Evolutionary conservation across 2,329 filamentous ascomycete species (phyloP).

Genomic region (Triangularia verruculosa): DNA sequence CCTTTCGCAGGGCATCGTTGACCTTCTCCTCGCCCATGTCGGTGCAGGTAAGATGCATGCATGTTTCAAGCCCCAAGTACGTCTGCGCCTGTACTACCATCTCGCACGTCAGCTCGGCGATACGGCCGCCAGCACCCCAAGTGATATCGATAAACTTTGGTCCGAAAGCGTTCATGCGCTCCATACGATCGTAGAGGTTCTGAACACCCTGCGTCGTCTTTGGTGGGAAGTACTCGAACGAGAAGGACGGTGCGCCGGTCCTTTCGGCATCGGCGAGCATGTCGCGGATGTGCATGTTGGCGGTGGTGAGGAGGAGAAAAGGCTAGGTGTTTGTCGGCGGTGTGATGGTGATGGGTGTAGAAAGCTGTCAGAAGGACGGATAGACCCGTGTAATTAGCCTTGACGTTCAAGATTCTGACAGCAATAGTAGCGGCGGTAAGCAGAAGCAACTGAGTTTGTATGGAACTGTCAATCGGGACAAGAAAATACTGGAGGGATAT

Average conservation of each 20-base stretch:
- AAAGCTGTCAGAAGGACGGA: background rate
- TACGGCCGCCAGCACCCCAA: constrained; percentile 91
- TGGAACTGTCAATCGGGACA: background rate
- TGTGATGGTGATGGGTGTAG: background rate
- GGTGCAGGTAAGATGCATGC: constrained; percentile 98
- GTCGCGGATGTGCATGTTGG: constrained; percentile 89
- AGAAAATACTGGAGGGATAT: background rate
- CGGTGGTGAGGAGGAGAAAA: background rate
- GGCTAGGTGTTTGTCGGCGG: background rate
- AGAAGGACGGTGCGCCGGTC: constrained; percentile 83
- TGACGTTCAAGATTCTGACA: background rate
- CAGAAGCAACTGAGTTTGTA: background rate
- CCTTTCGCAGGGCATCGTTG: constrained; percentile 79
- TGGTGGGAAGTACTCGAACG: constrained; percentile 98
- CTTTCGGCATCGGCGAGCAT: constrained; percentile 82
- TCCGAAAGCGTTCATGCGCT: constrained; percentile 93
- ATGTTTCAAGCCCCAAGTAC: constrained; percentile 93
- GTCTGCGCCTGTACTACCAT: constrained; percentile 97
- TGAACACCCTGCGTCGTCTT: constrained; percentile 98
- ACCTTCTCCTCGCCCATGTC: constrained; percentile 95
- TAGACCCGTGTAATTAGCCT: constrained; percentile 6
- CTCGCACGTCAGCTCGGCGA: constrained; percentile 90
- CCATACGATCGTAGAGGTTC: constrained; percentile 99
- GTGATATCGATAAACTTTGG: constrained; percentile 98
- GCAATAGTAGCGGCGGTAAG: background rate